Evolutionary conservation across 306 rosid species (phyloP).

Genomic region (Vigna unguiculata): DNA sequence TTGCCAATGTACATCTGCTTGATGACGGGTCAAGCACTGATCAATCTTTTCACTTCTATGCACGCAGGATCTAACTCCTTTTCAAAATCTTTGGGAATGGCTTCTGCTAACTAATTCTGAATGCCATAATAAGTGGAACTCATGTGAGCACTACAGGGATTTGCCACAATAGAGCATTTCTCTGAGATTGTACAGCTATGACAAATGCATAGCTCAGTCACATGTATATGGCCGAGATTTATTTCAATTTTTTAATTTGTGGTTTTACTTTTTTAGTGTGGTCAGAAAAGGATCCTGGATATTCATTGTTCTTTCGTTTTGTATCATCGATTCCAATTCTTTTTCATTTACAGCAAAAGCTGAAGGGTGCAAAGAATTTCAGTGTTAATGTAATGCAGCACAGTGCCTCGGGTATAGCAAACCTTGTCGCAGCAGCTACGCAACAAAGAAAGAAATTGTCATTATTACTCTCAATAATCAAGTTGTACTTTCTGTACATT

Average conservation of each 20-base stretch:
- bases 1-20: slow-evolving; percentile 15
- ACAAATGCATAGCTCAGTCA: slow-evolving; percentile 4
- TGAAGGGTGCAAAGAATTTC: neutral
- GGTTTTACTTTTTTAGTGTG: neutral
- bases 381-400: neutral
- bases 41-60: neutral
- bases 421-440: neutral
- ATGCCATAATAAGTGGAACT: neutral
- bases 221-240: slow-evolving; percentile 25
- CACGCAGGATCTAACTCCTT: neutral
- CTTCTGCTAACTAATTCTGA: slow-evolving; percentile 3
- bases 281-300: neutral
- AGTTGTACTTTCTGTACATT: neutral
- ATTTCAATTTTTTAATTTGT: neutral
- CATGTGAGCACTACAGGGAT: neutral
- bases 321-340: neutral
- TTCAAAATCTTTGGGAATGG: slow-evolving; percentile 10
- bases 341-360: neutral
- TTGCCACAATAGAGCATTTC: slow-evolving; percentile 16
- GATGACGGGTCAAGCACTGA: neutral
- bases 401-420: neutral
- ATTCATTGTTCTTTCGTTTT: neutral
- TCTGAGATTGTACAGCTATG: slow-evolving; percentile 8
- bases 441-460: neutral
- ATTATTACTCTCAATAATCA: neutral